Percentiles rank a stretch among this genome's conserved stretches.
Conservation (phyloP, 2,329 filamentous ascomycete species). For the Elsinoe perseae region DNA sequence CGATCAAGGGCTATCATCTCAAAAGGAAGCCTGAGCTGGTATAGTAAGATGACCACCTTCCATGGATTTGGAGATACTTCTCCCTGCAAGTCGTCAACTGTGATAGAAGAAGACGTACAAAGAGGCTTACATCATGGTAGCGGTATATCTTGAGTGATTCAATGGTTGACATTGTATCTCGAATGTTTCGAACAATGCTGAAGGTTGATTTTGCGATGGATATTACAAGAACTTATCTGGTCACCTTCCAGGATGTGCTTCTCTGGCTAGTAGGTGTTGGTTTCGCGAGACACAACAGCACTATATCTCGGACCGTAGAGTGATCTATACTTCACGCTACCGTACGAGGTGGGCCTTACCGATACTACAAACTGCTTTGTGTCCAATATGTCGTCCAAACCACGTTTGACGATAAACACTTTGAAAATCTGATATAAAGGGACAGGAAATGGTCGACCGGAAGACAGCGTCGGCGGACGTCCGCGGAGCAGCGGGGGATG, state of each 20-base stretch:
- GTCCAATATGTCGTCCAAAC: background rate
- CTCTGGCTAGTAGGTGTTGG: background rate
- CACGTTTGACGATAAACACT: background rate
- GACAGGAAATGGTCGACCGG: background rate
- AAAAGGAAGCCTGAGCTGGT: conserved; percentile 39
- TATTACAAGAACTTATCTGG: too few species aligned
- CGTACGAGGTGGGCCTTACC: too few species aligned
- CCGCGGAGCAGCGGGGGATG: background rate
- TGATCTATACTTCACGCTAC: too few species aligned
- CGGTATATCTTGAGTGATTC: background rate
- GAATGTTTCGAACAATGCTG: background rate
- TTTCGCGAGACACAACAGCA: background rate
- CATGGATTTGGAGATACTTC: conserved; percentile 33
- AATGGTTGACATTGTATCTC: background rate
- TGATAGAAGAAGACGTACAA: background rate
- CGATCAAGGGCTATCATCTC: conserved; percentile 25
- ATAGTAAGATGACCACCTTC: conserved; percentile 39
- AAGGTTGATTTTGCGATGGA: too few species aligned
- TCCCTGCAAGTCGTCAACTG: background rate
- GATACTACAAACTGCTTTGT: background rate
- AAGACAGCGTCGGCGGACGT: background rate
- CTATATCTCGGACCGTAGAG: background rate
- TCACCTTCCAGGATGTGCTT: too few species aligned
- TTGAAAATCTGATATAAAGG: background rate
- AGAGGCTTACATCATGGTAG: background rate